Evolutionary conservation across 257 asterid species (phyloP), one percentile per base, ranked within the genome.

Genomic region (Solanum clarkiae): DNA sequence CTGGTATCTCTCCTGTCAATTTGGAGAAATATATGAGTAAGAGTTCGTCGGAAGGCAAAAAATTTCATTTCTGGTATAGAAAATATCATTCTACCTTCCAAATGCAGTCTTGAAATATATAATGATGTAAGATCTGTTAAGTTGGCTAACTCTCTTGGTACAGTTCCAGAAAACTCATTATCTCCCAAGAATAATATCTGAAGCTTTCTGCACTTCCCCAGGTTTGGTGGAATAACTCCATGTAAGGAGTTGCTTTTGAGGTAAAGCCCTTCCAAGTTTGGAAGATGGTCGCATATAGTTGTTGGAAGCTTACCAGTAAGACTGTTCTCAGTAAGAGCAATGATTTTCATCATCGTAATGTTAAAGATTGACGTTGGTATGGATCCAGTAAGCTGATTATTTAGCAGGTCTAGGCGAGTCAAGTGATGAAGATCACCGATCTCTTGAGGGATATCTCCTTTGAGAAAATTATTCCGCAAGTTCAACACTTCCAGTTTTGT

Each of bases 231-330:
- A 70, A 70, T 40, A 18, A 40, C 17, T 0, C 79, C 54, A 2
- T 8, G 8, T 10, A 42, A 10, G 55, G 1, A 10, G 32, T 44
- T 71, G 0, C 0, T 0, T 10, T 18, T 2, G 56, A 87, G 57
- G 53, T 2, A 16, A 5, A 89, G 81, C 0, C 40, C n/a, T 85
- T 80, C 17, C 45, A 47, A 85, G 56, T 62, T 26, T 80, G 66
- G 86, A 88, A 9, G 84, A 49, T 18, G 18, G 0, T 80, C 54
- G 7, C 91, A 89, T 59, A 89, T 26, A 53, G 84, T 81, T 22
- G 55, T 32, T 11, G 90, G 87, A 47, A 87, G 57, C 36, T 70
- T 63, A 5, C 90, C 90, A 24, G 86, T 85, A 20, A 85, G 87
- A n/a, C 71, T 65, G 70, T 87, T 85, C 0, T 0, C 0, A 22